These are phyloP conservation scores for Poteriospumella lacustris DNA, from an alignment of 108 stramenopile genomes.

Conservation along the genomic window DNA sequence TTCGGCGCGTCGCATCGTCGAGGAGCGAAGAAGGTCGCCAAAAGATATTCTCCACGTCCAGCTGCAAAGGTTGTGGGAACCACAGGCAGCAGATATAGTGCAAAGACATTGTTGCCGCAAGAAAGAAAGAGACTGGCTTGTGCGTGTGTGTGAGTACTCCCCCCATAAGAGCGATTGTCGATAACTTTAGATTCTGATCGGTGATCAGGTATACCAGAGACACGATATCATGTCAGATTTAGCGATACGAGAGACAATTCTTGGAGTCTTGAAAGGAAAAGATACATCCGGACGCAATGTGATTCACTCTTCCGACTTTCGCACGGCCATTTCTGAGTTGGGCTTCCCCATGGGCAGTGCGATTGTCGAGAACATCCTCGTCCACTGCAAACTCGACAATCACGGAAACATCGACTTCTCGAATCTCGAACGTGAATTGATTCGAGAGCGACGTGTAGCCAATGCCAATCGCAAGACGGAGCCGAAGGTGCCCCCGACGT, in stretches of 20 bases:
- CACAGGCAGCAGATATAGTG: no score
- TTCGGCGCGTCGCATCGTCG: no score
- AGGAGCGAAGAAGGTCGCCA: no score
- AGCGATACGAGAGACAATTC: slow-evolving; percentile 16
- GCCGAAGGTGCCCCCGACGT: neutral
- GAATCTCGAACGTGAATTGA: neutral
- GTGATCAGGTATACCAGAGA: no score
- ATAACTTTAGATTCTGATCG: no score
- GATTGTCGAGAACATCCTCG: slow-evolving; percentile 13
- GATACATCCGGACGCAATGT: neutral
- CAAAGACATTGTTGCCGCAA: no score
- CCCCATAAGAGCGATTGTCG: no score
- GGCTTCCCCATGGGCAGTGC: neutral
- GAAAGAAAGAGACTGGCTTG: no score
- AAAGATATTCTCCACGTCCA: no score
- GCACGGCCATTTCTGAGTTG: neutral
- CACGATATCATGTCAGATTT: no score
- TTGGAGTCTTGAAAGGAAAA: slow-evolving; percentile 13
- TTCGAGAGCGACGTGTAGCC: neutral
- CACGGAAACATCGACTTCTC: slow-evolving; percentile 12
- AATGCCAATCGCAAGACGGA: neutral
- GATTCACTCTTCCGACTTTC: slow-evolving; percentile 23
- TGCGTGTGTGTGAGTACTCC: no score
- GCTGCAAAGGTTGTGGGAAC: no score
- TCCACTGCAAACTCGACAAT: slow-evolving; percentile 1